Evolutionary conservation across 306 rosid species (phyloP).

Genomic region (Lathyrus tuberosus): DNA sequence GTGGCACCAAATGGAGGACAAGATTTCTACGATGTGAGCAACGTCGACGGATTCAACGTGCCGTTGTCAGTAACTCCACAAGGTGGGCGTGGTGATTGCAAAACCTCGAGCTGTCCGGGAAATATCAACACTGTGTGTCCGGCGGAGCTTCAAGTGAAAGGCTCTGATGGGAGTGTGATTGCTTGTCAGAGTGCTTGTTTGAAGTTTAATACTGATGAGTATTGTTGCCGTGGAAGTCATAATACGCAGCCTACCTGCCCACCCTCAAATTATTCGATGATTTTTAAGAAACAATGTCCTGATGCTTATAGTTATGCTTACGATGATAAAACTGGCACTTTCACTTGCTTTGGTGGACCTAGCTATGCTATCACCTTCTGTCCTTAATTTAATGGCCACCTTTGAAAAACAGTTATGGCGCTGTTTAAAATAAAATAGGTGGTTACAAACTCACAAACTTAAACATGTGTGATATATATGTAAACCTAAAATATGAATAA

Average conservation of each 20-base stretch:
- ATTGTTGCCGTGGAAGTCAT: conserved; percentile 55
- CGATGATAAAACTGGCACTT: conserved; percentile 55
- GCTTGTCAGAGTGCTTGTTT: conserved; percentile 76
- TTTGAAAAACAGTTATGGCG: not conserved
- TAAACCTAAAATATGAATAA: not conserved
- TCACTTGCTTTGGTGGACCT: conserved; percentile 56
- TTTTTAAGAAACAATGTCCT: conserved; percentile 62
- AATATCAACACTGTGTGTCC: conserved; percentile 53
- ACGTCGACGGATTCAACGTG: conserved; percentile 72
- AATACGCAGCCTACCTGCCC: conserved; percentile 38
- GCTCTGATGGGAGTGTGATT: conserved; percentile 41
- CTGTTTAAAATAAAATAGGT: not conserved
- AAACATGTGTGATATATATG: not conserved
- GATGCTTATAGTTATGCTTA: conserved; percentile 70
- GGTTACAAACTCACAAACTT: not conserved
- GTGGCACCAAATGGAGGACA: conserved; percentile 45
- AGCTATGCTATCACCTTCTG: conserved; percentile 63
- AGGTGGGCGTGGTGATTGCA: conserved; percentile 51
- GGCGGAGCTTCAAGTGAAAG: conserved; percentile 37
- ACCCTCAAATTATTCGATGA: conserved; percentile 46
- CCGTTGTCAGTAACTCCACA: conserved; percentile 51
- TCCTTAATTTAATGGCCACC: conserved; percentile 37
- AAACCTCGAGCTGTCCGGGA: conserved; percentile 34
- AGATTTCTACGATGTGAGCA: conserved; percentile 68
- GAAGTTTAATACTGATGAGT: conserved; percentile 46